Evolutionary conservation across 2,329 filamentous ascomycete species (phyloP).

Genomic region (Apiospora marii): DNA sequence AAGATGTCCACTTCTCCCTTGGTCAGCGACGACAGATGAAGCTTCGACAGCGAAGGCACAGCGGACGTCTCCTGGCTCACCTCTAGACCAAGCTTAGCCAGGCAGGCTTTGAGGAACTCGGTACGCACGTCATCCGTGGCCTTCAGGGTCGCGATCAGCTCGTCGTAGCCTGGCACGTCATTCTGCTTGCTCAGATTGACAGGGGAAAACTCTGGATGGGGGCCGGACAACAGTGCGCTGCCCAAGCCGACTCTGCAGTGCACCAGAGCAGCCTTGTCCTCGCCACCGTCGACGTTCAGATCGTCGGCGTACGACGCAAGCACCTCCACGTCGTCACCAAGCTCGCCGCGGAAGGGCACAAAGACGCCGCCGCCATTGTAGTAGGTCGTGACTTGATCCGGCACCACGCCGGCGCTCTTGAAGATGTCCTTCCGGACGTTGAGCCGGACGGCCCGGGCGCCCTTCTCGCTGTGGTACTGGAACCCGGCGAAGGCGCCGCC

Average conservation of each 20-base stretch:
- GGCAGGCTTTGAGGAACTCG: constrained; percentile 79
- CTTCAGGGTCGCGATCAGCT: constrained; percentile 72
- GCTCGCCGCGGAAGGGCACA: constrained; percentile 72
- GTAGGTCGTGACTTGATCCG: constrained; percentile 76
- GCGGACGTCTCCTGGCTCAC: constrained; percentile 73
- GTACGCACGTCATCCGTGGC: constrained; percentile 74
- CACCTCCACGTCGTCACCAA: constrained; percentile 74
- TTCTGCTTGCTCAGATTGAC: constrained; percentile 76
- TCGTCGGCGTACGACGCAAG: constrained; percentile 81
- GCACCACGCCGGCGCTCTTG: constrained; percentile 54
- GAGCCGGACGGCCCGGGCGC: constrained; percentile 76
- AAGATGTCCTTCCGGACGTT: constrained; percentile 70
- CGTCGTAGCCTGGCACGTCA: constrained; percentile 72
- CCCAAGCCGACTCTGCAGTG: constrained; percentile 86
- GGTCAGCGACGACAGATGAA: constrained; percentile 80
- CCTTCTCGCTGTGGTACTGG: constrained; percentile 86
- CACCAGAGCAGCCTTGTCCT: constrained; percentile 79
- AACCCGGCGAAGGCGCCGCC: constrained; percentile 91
- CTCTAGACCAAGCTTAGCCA: constrained; percentile 82
- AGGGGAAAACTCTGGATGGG: constrained; percentile 94
- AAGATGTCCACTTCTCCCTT: constrained; percentile 72
- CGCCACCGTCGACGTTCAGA: constrained; percentile 78
- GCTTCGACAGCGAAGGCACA: constrained; percentile 79
- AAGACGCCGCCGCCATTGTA: constrained; percentile 97
- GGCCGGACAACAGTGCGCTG: constrained; percentile 79